Percentiles rank a stretch among this genome's conserved stretches.
These are phyloP conservation scores for Colletotrichum lini DNA, from an alignment of 2,329 filamentous ascomycete species.

Conservation along the genomic window DNA sequence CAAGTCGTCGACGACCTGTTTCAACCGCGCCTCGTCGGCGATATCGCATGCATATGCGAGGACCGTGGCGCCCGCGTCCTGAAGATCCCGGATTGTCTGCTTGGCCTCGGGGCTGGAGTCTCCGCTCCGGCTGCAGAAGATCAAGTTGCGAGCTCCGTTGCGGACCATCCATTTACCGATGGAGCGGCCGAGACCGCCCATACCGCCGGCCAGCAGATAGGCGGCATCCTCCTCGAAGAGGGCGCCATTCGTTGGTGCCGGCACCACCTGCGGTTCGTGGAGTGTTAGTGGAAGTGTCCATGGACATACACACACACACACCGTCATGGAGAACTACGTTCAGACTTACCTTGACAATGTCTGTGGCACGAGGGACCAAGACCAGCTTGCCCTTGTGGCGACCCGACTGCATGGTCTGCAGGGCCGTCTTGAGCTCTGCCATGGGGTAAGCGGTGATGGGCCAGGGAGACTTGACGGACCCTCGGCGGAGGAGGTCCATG, in stretches of 20 bases:
- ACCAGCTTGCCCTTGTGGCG: slow-evolving; percentile 45
- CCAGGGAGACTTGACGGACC: slow-evolving; percentile 32
- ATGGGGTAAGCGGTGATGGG: slow-evolving; percentile 40
- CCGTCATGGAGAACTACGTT: too few species aligned
- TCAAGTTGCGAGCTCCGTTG: slow-evolving; percentile 47
- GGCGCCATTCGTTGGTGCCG: background rate
- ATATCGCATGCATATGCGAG: slow-evolving; percentile 60
- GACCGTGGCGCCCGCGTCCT: slow-evolving; percentile 52
- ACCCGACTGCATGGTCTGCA: slow-evolving; percentile 54
- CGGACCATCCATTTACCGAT: slow-evolving; percentile 45
- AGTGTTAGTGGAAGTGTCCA: too few species aligned
- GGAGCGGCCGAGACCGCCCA: slow-evolving; percentile 46
- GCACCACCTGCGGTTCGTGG: background rate
- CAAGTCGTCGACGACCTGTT: slow-evolving; percentile 46
- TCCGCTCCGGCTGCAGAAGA: slow-evolving; percentile 49
- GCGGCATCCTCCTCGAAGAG: slow-evolving; percentile 34
- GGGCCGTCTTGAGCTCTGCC: slow-evolving; percentile 48
- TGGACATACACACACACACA: too few species aligned
- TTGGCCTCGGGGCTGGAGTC: slow-evolving; percentile 43
- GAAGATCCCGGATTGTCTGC: slow-evolving; percentile 56
- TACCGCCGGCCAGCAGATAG: slow-evolving; percentile 30
- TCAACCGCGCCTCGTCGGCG: slow-evolving; percentile 51
- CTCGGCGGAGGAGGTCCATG: background rate
- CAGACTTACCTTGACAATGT: slow-evolving; percentile 11
- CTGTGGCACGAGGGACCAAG: slow-evolving; percentile 22